These are phyloP conservation scores for Cercospora sojina DNA, from an alignment of 2,329 filamentous ascomycete genomes.

Conservation along the genomic window DNA sequence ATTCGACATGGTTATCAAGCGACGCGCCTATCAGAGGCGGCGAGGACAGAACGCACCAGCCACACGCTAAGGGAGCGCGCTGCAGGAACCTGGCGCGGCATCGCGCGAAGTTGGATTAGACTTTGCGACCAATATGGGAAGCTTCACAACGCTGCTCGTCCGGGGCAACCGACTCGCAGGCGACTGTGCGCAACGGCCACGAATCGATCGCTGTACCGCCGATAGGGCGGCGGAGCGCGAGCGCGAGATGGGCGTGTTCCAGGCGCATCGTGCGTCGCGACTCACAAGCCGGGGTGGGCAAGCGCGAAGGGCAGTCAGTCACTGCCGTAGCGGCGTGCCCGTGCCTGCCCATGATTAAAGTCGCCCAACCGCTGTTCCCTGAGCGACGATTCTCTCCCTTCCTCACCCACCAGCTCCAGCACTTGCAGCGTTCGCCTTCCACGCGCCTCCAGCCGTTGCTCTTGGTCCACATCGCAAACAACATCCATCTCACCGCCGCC, in stretches of 20 bases:
- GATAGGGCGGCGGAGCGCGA: neutral
- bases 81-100: conserved; percentile 3
- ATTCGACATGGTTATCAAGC: neutral
- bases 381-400: neutral
- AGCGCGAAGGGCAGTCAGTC: neutral
- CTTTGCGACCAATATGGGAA: conserved; percentile 4
- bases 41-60: neutral
- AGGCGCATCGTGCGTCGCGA: neutral
- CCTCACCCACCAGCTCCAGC: neutral
- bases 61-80: neutral
- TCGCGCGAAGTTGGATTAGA: neutral
- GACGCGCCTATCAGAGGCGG: neutral
- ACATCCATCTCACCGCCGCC: neutral
- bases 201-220: neutral
- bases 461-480: neutral
- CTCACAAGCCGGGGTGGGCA: neutral
- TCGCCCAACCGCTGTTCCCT: neutral
- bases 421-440: neutral
- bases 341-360: neutral
- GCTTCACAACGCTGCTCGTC: neutral
- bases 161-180: neutral
- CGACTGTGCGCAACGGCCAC: neutral
- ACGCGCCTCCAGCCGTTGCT: neutral
- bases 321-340: neutral
- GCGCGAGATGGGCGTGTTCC: neutral